Base-by-base conservation (phyloP, 192 early-diverging fungal species). In the Umbelopsis isabellina region DNA sequence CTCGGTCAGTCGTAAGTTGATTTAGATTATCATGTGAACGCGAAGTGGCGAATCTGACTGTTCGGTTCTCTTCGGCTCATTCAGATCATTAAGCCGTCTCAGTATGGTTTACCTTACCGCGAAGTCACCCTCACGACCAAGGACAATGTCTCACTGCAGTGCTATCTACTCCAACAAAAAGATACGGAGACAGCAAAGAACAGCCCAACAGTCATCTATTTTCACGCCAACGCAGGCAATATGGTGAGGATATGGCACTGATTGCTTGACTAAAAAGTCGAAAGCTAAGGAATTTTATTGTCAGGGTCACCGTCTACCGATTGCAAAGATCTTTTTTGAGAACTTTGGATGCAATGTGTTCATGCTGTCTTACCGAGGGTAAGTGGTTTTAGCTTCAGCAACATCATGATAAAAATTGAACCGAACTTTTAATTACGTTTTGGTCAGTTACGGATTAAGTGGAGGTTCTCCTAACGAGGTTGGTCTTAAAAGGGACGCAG, bases 341-440 rank as follows among this genome's bases (percentile, higher is more conserved):
- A 75, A 77, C 23, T 85, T 87, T 44, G 80, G 84, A 21, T 89
- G 87, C 81, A 98, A 99, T 80, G 90, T 99, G 15, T 91, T 97
- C 65, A 94, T 99, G 93, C 84, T 98, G 20, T 97, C 95, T n/a
- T 99, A 99, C 68, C 86, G 98, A 72, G 97, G 98, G 85, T 93
- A 89, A 76, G 68, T 5, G 22, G n/a, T n/a, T 18, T 44, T 30
- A 21, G 21, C 21, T 10, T 0, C 18, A 35, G 37, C n/a, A 35
- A 1, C 12, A 44, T 37, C 18, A 37, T 13, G 13, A 55, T 33
- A 0, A 11, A 16, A 53, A 21, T 25, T 16, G 27, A 22, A 21
- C 37, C 49, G 6, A 46, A 4, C 8, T 15, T 49, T 23, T 44
- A 1, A 15, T 47, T 47, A 21, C 18, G 27, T 65, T 46, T 21